Evolutionary conservation across 2,329 filamentous ascomycete genomes (phyloP).

Genomic region (Amauroascus niger): DNA sequence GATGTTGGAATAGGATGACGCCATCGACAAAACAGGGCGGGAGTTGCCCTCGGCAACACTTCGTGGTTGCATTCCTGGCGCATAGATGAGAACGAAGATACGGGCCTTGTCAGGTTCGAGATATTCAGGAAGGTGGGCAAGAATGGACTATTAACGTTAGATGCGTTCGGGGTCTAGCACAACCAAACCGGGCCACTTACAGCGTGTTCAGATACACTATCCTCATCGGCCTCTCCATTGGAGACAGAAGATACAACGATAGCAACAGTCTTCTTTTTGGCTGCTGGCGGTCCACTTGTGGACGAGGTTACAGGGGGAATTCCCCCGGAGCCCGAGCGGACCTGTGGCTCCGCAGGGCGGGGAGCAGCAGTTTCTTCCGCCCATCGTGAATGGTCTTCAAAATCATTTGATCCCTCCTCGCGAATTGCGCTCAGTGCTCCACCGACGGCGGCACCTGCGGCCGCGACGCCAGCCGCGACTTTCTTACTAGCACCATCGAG

Average conservation of each 20-base stretch:
- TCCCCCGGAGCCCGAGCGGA: neutral
- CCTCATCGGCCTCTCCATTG: conserved; percentile 44
- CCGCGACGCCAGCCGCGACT: conserved; percentile 70
- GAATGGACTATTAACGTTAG: conserved; percentile 54
- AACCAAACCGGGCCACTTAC: conserved; percentile 45
- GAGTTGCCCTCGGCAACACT: conserved; percentile 29
- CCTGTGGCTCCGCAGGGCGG: conserved; percentile 23
- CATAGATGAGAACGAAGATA: conserved; percentile 82
- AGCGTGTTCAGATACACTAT: conserved; percentile 62
- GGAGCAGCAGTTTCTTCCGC: conserved; percentile 57
- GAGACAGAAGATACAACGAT: conserved; percentile 78
- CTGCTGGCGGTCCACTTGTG: conserved; percentile 21
- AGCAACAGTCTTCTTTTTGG: conserved; percentile 66
- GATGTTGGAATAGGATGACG: conserved; percentile 85
- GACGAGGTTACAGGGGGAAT: conserved; percentile 21
- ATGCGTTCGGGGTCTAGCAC: neutral
- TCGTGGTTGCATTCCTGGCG: conserved; percentile 63
- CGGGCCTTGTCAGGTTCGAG: conserved; percentile 64
- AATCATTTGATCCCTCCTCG: conserved; percentile 71
- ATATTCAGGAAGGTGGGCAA: conserved; percentile 75
- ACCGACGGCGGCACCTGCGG: conserved; percentile 71
- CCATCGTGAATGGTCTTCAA: conserved; percentile 82
- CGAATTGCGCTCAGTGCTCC: conserved; percentile 73
- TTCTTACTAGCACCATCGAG: conserved; percentile 74
- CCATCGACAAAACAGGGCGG: conserved; percentile 53